These are phyloP conservation scores for Magnusiomyces clavatus DNA, from an alignment of 1,139 yeast genomes.

Conservation along the genomic window DNA sequence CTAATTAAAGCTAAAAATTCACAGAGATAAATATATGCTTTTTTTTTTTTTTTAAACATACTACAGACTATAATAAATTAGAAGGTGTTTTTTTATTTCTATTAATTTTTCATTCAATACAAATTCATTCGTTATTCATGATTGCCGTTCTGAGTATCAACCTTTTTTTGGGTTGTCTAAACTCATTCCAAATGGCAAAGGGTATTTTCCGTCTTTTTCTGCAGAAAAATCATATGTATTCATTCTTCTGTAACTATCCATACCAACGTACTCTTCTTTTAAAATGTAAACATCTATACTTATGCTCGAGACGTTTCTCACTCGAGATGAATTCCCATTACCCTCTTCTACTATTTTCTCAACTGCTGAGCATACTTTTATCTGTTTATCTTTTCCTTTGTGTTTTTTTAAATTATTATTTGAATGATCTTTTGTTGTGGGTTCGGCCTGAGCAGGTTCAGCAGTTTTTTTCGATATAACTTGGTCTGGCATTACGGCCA, in stretches of 20 bases:
- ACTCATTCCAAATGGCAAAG: background rate
- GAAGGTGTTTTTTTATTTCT: background rate
- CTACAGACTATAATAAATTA: too few relatives aligned
- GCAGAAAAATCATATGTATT: background rate
- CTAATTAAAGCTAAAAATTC: background rate
- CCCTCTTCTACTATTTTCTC: too few relatives aligned
- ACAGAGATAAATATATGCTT: background rate
- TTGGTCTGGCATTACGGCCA: slow-evolving; percentile 16
- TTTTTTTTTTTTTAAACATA: background rate
- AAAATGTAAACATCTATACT: background rate
- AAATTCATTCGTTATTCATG: background rate
- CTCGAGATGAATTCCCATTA: too few relatives aligned
- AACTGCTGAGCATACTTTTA: too few relatives aligned
- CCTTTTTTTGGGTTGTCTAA: too few relatives aligned
- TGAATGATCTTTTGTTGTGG: background rate
- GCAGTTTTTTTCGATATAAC: background rate
- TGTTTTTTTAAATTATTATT: too few relatives aligned
- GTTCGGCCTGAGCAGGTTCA: background rate
- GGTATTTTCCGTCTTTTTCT: too few relatives aligned
- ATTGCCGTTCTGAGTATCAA: too few relatives aligned
- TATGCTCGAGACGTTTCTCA: slow-evolving; percentile 3
- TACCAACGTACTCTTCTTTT: background rate
- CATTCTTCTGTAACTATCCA: background rate
- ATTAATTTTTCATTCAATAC: background rate
- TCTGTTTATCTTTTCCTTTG: too few relatives aligned